Base-by-base conservation (phyloP, 176 grass and related monocot genomes). In the Hordeum marinum region DNA sequence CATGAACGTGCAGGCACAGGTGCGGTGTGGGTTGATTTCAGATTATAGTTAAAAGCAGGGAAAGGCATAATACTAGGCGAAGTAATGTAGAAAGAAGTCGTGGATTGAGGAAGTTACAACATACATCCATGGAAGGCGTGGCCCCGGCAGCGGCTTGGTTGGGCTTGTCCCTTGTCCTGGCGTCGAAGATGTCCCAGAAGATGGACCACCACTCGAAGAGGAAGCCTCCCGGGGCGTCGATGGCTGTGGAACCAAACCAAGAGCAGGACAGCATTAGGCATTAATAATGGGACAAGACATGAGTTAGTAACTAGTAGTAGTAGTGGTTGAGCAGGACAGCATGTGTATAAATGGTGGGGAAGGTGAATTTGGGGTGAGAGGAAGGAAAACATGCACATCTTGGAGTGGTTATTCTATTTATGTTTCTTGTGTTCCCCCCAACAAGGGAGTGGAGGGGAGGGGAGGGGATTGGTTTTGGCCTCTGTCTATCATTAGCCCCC, bases 121-220 rank as follows among this genome's bases (percentile, higher is more conserved):
- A 12, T 57, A 68, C 32, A 4, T 90, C 80, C 26, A 87, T 80
- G 12, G 85, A 86, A 67, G 89, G 26, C 0, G 81, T 34, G 23
- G 40, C 29, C 43, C 60, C 61, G 14, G 48, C 1, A 0, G 18
- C 52, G 76, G 34, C 64, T 1, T 67, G 0, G 0, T 17, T 13
- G 20, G 85, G 77, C 40, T 85, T 91, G 32, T 91, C 89, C 76
- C 86, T 85, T 43, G 89, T 84, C 80, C 89, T 91, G 50, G 89
- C 85, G 60, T 90, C 83, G 70, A 92, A 94, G 82, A 94, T 92
- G 80, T 94, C 92, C 92, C 90, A 92, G 83, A 94, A 94, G 31
- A 94, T 89, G 68, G 92, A 94, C 92, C 92, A 94, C 92, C 92
- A 94, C 76, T 94, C 90, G 41, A 94, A 94, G 50, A 94, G 90